These are phyloP conservation scores for Zygosaccharomyces pseudorouxii DNA, from an alignment of 805 yeast genomes.

Conservation along the genomic window DNA sequence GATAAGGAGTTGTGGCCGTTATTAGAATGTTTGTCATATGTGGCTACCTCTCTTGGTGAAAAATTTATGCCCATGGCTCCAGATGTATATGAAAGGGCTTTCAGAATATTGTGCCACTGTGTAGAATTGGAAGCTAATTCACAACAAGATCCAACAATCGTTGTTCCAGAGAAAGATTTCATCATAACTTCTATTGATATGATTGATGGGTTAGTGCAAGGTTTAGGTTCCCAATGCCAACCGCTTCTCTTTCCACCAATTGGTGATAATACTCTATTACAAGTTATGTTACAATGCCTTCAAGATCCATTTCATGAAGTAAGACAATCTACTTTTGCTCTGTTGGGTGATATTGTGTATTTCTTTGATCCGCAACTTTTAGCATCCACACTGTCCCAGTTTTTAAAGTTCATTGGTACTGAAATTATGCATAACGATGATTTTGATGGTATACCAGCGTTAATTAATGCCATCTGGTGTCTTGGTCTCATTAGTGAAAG, in stretches of 20 bases:
- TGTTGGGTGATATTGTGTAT: slow-evolving; percentile 85
- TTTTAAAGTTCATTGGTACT: slow-evolving; percentile 61
- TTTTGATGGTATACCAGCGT: slow-evolving; percentile 31
- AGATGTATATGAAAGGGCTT: slow-evolving; percentile 76
- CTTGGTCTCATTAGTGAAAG: slow-evolving; percentile 80
- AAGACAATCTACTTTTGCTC: slow-evolving; percentile 87
- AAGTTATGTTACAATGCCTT: slow-evolving; percentile 60
- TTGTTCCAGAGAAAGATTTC: slow-evolving; percentile 85
- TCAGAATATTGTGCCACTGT: slow-evolving; percentile 61
- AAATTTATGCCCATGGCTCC: slow-evolving; percentile 84
- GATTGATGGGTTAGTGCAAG: slow-evolving; percentile 90
- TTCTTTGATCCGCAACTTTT: slow-evolving; percentile 37
- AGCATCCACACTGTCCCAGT: slow-evolving; percentile 37
- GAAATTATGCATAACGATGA: slow-evolving; percentile 51
- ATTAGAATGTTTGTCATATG: slow-evolving; percentile 85
- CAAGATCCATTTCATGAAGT: slow-evolving; percentile 79
- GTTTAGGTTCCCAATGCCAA: slow-evolving; percentile 60
- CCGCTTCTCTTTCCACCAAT: slow-evolving; percentile 38
- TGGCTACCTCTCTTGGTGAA: slow-evolving; percentile 83
- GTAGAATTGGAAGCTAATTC: slow-evolving; percentile 62
- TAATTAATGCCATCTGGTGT: slow-evolving; percentile 83
- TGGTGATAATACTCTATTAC: slow-evolving; percentile 45
- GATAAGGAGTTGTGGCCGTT: slow-evolving; percentile 89
- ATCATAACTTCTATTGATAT: slow-evolving; percentile 84
- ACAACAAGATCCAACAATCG: slow-evolving; percentile 59